Evolutionary conservation across 768 basidiomycete genomes (phyloP).

Genomic region (Lactarius vividus): DNA sequence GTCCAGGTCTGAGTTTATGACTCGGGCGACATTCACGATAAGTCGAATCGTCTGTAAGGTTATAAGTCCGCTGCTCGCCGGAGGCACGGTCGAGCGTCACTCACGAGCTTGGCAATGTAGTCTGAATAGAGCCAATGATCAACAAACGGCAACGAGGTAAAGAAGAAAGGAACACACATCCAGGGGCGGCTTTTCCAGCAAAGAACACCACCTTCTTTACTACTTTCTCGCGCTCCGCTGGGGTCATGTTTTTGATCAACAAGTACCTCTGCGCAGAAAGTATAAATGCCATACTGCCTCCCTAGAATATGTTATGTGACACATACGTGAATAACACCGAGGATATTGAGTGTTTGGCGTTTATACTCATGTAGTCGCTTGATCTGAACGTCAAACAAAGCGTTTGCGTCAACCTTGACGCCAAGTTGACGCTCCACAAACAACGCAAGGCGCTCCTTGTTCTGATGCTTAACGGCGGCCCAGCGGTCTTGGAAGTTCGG

Average conservation of each 20-base stretch:
- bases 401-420: slow-evolving; percentile 65
- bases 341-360: slow-evolving; percentile 93
- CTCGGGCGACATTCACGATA: slow-evolving; percentile 83
- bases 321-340: slow-evolving; percentile 82
- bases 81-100: slow-evolving; percentile 14
- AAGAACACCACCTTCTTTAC: slow-evolving; percentile 93
- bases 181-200: slow-evolving; percentile 96
- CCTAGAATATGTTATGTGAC: neutral
- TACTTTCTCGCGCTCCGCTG: slow-evolving; percentile 77
- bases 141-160: slow-evolving; percentile 3
- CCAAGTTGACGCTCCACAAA: slow-evolving; percentile 72
- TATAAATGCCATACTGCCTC: neutral
- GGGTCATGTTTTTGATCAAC: slow-evolving; percentile 71
- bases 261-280: slow-evolving; percentile 65
- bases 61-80: neutral
- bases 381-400: slow-evolving; percentile 91
- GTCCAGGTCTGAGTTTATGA: slow-evolving; percentile 83
- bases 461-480: slow-evolving; percentile 81
- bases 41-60: slow-evolving; percentile 74
- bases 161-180: slow-evolving; percentile 49
- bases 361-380: slow-evolving; percentile 95
- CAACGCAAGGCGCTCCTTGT: slow-evolving; percentile 85
- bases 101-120: slow-evolving; percentile 86
- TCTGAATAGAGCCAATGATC: slow-evolving; percentile 42
- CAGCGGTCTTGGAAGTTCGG: slow-evolving; percentile 74